Base-by-base conservation (phyloP, 2,329 filamentous ascomycete genomes). In the Daldinia sp. region DNA sequence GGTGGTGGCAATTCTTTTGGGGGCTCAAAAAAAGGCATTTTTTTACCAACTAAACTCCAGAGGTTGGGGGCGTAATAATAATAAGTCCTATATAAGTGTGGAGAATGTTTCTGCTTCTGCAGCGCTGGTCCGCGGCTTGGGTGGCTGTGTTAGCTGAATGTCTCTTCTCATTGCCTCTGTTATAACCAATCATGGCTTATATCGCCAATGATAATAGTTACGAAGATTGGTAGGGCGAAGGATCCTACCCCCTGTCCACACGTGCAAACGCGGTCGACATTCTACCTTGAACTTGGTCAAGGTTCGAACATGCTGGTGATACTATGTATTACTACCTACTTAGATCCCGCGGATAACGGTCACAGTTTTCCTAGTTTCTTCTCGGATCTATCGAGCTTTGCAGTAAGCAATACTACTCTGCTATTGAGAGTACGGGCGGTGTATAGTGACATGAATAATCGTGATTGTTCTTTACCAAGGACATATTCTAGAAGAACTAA, bases 131-230 rank as follows among this genome's bases (percentile, higher is more conserved):
- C 58, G 41, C 50, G 65, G 62, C 65, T 67, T 18, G 53, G 53
- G 65, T 71, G 65, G 68, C 69, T 69, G 63, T 66, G 69, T 67
- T 54, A 50, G 55, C 28, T 54, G 53, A 53, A 67, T 61, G n/a
- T 44, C 50, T 39, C 54, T 46, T 54, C 33, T 54, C 42, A 18
- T 64, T 37, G 59, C 56, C 44, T 41, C 28, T 48, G 20, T 23
- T 37, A 13, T 50, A 62, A 13, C 54, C 50, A 41, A 55, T 54
- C 30, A 51, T 15, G 33, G 44, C 39, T 18, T 6, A 20, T 30
- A 41, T 42, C 15, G 20, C 18, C 54, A 50, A 58, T 55, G 51
- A 63, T 46, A 30, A 64, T 53, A 46, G 20, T 30, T 56, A 54
- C 6, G 50, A 59, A 37, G 42, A 65, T 35, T 63, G 30, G 12